phyloP scores from a whole-genome alignment of 2,329 filamentous ascomycete species.

The Pyrenochaeta sp. region DNA sequence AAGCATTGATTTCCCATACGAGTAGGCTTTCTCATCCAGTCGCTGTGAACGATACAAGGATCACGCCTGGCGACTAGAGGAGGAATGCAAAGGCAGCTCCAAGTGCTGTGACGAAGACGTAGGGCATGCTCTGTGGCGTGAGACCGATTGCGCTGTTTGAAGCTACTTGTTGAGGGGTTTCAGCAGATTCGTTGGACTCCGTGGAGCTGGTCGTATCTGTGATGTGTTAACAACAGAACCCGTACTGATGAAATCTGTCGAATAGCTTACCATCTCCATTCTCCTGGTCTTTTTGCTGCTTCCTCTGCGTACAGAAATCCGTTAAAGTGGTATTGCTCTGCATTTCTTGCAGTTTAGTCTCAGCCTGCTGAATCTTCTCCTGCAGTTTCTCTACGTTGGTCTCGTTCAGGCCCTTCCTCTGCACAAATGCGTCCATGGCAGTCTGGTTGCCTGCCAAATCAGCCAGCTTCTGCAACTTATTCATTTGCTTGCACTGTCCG shows the following conservation, averaged over 20 bases:
- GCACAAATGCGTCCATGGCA: conserved; percentile 29
- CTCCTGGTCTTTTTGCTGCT: conserved; percentile 9
- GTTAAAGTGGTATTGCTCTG: conserved; percentile 39
- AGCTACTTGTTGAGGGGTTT: neutral
- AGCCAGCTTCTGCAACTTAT: conserved; percentile 27
- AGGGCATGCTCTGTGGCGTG: conserved; percentile 23
- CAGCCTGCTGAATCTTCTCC: conserved; percentile 29
- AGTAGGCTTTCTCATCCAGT: too few species aligned
- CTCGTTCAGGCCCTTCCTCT: conserved; percentile 31
- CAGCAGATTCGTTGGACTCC: neutral
- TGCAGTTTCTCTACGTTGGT: conserved; percentile 31
- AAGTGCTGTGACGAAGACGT: conserved; percentile 23
- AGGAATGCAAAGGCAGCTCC: conserved; percentile 24
- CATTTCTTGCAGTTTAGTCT: conserved; percentile 31
- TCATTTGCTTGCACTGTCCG: conserved; percentile 33
- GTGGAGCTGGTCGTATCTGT: too few species aligned
- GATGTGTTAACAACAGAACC: neutral
- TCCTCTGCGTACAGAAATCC: conserved; percentile 26
- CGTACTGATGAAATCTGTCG: neutral
- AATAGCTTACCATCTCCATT: conserved; percentile 12
- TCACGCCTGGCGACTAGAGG: too few species aligned
- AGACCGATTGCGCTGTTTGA: conserved; percentile 18
- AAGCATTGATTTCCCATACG: too few species aligned
- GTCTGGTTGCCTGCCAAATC: conserved; percentile 35
- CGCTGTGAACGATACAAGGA: too few species aligned